phyloP scores from a whole-genome alignment of 345 rosid genomes.

The Theobroma cacao region DNA sequence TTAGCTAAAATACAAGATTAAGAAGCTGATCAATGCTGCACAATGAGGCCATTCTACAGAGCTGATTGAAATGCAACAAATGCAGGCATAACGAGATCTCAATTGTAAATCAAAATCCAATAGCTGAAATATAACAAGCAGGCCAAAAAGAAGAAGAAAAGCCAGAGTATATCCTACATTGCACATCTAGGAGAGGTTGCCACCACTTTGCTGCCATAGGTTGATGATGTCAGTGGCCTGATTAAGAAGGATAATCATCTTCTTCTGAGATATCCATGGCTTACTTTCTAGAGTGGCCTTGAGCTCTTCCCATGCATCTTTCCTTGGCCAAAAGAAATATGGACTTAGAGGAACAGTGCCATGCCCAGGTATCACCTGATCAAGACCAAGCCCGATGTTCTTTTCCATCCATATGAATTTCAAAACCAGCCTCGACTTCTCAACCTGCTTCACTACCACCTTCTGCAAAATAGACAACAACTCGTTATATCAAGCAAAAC shows the following conservation, averaged over 20 bases:
- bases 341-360: slow-evolving; percentile 76
- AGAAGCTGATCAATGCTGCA: no score
- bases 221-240: slow-evolving; percentile 87
- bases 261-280: slow-evolving; percentile 80
- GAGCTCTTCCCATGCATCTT: slow-evolving; percentile 91
- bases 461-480: slow-evolving; percentile 26
- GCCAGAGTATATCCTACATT: background rate
- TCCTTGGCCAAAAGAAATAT: slow-evolving; percentile 78
- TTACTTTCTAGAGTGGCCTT: slow-evolving; percentile 67
- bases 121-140: background rate
- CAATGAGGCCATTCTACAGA: background rate
- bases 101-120: background rate
- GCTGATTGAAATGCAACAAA: background rate
- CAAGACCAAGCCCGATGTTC: slow-evolving; percentile 71
- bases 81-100: background rate
- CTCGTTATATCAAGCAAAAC: background rate
- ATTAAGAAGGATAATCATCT: slow-evolving; percentile 75
- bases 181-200: slow-evolving; percentile 36
- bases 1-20: no score
- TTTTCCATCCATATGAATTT: slow-evolving; percentile 92
- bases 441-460: slow-evolving; percentile 40
- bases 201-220: slow-evolving; percentile 90
- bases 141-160: background rate
- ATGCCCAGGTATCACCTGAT: slow-evolving; percentile 69
- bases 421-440: slow-evolving; percentile 64